phyloP scores from a whole-genome alignment of 23 red algal genomes.

The Pyropia yezoensis region DNA sequence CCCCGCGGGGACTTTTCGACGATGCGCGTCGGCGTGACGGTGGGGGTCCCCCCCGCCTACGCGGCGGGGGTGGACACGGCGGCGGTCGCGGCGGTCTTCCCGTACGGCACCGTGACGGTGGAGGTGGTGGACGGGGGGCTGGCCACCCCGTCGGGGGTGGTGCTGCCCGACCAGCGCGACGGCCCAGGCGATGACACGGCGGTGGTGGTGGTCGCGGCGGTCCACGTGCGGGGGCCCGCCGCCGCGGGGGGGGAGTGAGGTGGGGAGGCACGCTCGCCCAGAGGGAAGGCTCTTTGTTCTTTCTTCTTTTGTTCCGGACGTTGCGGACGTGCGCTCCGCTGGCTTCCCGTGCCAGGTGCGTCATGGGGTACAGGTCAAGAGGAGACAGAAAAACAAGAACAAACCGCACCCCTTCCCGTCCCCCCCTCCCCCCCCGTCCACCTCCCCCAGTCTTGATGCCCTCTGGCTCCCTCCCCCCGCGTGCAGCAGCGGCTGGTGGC shows the following conservation, averaged over 20 bases:
- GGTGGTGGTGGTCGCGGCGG: slow-evolving; percentile 54
- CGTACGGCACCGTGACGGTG: slow-evolving; percentile 39
- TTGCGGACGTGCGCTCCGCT: too few relatives aligned
- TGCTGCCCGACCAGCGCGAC: slow-evolving; percentile 57
- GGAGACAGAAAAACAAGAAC: too few relatives aligned
- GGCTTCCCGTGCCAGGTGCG: too few relatives aligned
- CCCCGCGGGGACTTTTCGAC: slow-evolving; percentile 34
- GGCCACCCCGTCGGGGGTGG: slow-evolving; percentile 20
- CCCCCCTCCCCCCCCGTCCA: too few relatives aligned
- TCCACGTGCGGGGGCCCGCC: slow-evolving; percentile 7
- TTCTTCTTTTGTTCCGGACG: too few relatives aligned
- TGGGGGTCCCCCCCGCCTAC: slow-evolving; percentile 47
- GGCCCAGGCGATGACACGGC: slow-evolving; percentile 19
- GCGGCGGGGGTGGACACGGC: slow-evolving; percentile 17
- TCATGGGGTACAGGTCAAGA: too few relatives aligned
- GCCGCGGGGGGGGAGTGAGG: background rate
- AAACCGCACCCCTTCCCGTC: too few relatives aligned
- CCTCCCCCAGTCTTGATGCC: too few relatives aligned
- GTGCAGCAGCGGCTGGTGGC: too few relatives aligned
- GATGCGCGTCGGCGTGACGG: slow-evolving; percentile 35
- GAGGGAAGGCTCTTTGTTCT: background rate
- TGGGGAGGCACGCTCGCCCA: background rate
- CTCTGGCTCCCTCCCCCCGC: too few relatives aligned
- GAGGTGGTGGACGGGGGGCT: slow-evolving; percentile 39
- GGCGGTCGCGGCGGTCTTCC: slow-evolving; percentile 21